phyloP scores from a whole-genome alignment of 495 filamentous ascomycete species.

The Aspergillus cristatus region DNA sequence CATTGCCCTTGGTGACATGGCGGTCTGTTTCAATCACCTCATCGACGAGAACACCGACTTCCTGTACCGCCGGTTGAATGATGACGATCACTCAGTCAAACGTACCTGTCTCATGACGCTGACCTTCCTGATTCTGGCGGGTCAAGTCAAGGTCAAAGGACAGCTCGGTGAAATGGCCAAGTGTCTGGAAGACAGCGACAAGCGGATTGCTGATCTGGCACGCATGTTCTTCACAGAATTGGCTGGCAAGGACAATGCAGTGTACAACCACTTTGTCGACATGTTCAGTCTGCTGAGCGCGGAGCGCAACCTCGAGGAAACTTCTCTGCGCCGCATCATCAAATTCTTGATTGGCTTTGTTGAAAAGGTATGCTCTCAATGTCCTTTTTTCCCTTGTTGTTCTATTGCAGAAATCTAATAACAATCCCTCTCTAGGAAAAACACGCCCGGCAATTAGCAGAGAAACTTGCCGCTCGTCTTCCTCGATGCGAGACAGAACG shows the following conservation, averaged over 20 bases:
- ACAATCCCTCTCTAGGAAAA: conserved; percentile 58
- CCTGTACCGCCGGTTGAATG: conserved; percentile 85
- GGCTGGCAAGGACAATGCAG: conserved; percentile 94
- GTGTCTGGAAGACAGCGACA: conserved; percentile 91
- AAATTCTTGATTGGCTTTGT: conserved; percentile 92
- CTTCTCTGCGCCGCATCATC: conserved; percentile 71
- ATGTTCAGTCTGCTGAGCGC: conserved; percentile 93
- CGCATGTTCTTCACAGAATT: conserved; percentile 99
- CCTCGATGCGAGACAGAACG: conserved; percentile 81
- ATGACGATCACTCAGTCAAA: conserved; percentile 83
- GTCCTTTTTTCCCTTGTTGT: background rate
- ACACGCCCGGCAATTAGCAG: conserved; percentile 90
- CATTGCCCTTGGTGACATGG: conserved; percentile 96
- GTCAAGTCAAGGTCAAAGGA: conserved; percentile 99
- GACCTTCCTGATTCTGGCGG: conserved; percentile 93
- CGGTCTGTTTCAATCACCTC: conserved; percentile 97
- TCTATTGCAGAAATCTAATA: conserved; percentile 1
- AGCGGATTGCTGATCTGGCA: conserved; percentile 83
- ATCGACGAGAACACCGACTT: conserved; percentile 99
- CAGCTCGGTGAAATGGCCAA: conserved; percentile 99
- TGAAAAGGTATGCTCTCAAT: conserved; percentile 70
- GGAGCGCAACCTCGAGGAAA: conserved; percentile 72
- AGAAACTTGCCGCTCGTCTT: conserved; percentile 85
- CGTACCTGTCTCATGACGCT: conserved; percentile 97
- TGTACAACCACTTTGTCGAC: conserved; percentile 99